Conservation (phyloP, 2,329 filamentous ascomycete species). For the Apiospora arundinis region DNA sequence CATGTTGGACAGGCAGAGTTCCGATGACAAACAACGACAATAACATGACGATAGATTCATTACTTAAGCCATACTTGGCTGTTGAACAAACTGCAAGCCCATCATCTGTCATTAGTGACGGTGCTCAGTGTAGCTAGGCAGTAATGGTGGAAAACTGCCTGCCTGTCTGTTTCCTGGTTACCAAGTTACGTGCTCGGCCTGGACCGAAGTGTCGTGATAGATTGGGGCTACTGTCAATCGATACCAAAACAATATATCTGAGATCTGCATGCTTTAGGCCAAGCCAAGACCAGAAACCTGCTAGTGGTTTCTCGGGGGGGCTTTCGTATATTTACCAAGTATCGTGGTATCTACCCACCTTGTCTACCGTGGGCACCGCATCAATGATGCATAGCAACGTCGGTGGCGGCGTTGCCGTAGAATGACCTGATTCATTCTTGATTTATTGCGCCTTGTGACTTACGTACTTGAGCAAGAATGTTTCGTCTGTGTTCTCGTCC, state of each 20-base stretch:
- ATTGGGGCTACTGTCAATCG: not conserved
- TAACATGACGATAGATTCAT: too few relatives aligned
- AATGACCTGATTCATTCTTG: not conserved
- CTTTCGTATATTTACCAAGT: not conserved
- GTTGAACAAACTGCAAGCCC: too few relatives aligned
- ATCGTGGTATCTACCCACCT: too few relatives aligned
- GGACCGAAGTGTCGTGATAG: too few relatives aligned
- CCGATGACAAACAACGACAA: not conserved
- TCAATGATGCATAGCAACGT: not conserved
- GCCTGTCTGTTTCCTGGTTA: too few relatives aligned
- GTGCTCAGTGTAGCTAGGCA: too few relatives aligned
- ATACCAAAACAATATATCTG: not conserved
- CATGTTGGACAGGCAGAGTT: too few relatives aligned
- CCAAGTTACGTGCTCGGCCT: too few relatives aligned
- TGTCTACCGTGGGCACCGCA: too few relatives aligned
- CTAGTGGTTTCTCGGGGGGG: constrained; percentile 3
- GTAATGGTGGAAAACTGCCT: too few relatives aligned
- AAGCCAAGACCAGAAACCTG: not conserved
- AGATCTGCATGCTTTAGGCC: not conserved
- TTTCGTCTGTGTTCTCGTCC: not conserved
- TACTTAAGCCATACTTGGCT: too few relatives aligned
- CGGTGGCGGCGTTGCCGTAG: not conserved
- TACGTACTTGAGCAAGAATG: not conserved
- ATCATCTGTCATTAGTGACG: too few relatives aligned
- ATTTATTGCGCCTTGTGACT: not conserved